Percentiles rank a stretch among this genome's conserved stretches.
These are phyloP conservation scores for Hirsutella rhossiliensis DNA, from an alignment of 2,329 filamentous ascomycete genomes.

Conservation along the genomic window DNA sequence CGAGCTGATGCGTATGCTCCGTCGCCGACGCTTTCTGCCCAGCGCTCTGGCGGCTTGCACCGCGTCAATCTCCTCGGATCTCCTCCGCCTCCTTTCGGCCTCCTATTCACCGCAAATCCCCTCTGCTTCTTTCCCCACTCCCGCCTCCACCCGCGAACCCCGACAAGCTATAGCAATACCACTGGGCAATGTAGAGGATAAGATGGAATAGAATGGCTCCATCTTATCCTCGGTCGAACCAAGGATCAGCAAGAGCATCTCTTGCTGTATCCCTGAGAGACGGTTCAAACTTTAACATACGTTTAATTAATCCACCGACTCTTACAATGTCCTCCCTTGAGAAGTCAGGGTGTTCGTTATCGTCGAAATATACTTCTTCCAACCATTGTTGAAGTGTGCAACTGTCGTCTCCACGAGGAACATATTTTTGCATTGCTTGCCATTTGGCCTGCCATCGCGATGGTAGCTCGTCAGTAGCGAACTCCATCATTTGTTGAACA, in stretches of 20 bases:
- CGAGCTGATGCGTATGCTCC: too few species aligned
- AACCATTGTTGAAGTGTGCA: conserved; percentile 7
- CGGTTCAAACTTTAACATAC: conserved; percentile 10
- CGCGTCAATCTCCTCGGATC: too few species aligned
- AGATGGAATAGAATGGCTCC: too few species aligned
- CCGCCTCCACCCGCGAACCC: too few species aligned
- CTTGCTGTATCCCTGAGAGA: conserved; percentile 5
- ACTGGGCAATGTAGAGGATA: too few species aligned
- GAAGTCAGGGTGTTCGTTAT: conserved; percentile 2
- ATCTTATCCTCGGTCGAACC: conserved; percentile 1
- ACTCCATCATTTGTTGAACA: conserved; percentile 8
- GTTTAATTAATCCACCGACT: background rate
- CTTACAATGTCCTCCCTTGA: conserved; percentile 2
- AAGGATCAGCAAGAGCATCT: conserved; percentile 5
- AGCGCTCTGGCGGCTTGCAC: too few species aligned
- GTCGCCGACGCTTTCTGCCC: too few species aligned
- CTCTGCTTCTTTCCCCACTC: too few species aligned
- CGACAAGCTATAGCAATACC: too few species aligned
- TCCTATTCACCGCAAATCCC: too few species aligned
- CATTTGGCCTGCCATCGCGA: conserved; percentile 7
- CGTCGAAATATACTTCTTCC: conserved; percentile 8
- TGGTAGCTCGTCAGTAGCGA: conserved; percentile 6
- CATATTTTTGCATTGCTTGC: conserved; percentile 2
- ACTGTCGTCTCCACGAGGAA: background rate
- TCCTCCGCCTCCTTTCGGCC: too few species aligned